These are phyloP conservation scores for Mycena galopus DNA, from an alignment of 768 basidiomycete genomes.

Conservation along the genomic window DNA sequence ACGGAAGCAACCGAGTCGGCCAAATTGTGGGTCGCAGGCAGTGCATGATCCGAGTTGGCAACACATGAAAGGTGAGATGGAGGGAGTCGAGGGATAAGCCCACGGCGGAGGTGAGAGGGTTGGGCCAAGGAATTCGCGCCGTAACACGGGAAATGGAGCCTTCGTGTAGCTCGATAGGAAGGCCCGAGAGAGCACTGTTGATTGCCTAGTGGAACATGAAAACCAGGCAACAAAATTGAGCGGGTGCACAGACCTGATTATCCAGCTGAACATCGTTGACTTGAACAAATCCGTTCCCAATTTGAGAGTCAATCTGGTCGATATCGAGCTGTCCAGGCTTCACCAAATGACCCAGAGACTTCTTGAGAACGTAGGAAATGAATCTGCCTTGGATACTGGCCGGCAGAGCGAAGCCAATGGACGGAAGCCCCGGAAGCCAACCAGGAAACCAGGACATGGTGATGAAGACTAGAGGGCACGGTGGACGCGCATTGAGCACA, in stretches of 20 bases:
- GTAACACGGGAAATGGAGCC: slow-evolving; percentile 83
- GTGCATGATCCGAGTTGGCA: slow-evolving; percentile 42
- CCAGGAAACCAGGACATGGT: slow-evolving; percentile 69
- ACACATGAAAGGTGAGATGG: slow-evolving; percentile 73
- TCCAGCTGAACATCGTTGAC: slow-evolving; percentile 88
- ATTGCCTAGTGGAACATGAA: slow-evolving; percentile 69
- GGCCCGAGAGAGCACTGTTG: slow-evolving; percentile 71
- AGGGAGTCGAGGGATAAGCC: slow-evolving; percentile 78
- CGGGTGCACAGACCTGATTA: slow-evolving; percentile 65
- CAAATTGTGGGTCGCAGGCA: slow-evolving; percentile 57
- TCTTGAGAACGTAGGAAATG: slow-evolving; percentile 89
- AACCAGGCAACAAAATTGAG: slow-evolving; percentile 32
- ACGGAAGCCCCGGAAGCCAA: slow-evolving; percentile 75
- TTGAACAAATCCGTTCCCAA: slow-evolving; percentile 91
- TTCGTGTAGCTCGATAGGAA: slow-evolving; percentile 77
- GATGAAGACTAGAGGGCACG: slow-evolving; percentile 11
- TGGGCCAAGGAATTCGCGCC: slow-evolving; percentile 87
- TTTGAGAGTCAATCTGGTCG: slow-evolving; percentile 90
- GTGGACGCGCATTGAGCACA: slow-evolving; percentile 19
- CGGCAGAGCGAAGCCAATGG: slow-evolving; percentile 74
- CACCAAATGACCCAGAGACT: slow-evolving; percentile 85
- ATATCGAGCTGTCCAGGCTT: slow-evolving; percentile 91
- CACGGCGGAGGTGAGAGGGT: slow-evolving; percentile 81
- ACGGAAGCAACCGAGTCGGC: slow-evolving; percentile 86
- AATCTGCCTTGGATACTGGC: slow-evolving; percentile 88